A percentile compares a stretch with the other conserved stretches of the same genome.
phyloP scores from a whole-genome alignment of 2,329 filamentous ascomycete genomes.

The Sporothrix schenckii region DNA sequence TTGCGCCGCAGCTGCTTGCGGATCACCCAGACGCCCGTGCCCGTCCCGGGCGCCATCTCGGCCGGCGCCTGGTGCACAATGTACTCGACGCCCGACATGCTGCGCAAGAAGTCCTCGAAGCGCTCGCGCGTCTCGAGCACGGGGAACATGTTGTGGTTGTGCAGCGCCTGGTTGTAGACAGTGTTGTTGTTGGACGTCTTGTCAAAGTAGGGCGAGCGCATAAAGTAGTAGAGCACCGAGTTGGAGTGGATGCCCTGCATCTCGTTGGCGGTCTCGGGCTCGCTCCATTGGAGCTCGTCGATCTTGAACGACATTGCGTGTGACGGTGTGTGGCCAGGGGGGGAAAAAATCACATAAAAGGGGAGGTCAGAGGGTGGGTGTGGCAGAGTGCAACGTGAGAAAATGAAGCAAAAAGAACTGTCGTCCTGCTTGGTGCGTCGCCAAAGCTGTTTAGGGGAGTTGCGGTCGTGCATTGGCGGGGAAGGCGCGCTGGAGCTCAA shows the following conservation, averaged over 20 bases:
- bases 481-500: neutral
- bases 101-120: slow-evolving; percentile 64
- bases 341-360: neutral
- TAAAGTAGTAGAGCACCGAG: slow-evolving; percentile 68
- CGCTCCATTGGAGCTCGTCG: slow-evolving; percentile 70
- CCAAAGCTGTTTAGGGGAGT: neutral
- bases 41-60: slow-evolving; percentile 62
- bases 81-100: slow-evolving; percentile 69
- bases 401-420: neutral
- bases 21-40: slow-evolving; percentile 70
- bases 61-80: slow-evolving; percentile 67
- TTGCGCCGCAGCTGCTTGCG: slow-evolving; percentile 68
- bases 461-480: neutral
- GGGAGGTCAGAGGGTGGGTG: no score
- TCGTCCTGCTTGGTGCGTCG: neutral
- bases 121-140: slow-evolving; percentile 63
- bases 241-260: slow-evolving; percentile 63
- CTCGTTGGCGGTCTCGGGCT: slow-evolving; percentile 55
- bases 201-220: slow-evolving; percentile 69
- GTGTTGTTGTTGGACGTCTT: slow-evolving; percentile 68
- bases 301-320: slow-evolving; percentile 51
- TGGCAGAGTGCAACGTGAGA: neutral
- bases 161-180: slow-evolving; percentile 63
- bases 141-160: slow-evolving; percentile 61
- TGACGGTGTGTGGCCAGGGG: neutral